Conservation (phyloP, 2,329 filamentous ascomycete genomes). For the Pseudocercospora fijiensis region DNA sequence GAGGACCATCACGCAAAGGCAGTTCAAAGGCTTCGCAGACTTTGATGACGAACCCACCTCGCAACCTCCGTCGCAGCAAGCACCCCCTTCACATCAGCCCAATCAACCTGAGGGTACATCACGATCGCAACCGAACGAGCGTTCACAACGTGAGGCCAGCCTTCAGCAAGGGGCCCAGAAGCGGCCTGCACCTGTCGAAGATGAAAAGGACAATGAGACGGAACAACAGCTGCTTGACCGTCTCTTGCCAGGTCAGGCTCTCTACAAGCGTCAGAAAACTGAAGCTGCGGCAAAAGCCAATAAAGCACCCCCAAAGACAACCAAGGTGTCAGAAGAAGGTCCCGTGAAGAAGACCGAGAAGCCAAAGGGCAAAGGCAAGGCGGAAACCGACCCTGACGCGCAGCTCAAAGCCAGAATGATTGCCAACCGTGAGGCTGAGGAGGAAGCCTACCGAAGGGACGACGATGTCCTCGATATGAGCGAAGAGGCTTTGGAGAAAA, state of each 20-base stretch:
- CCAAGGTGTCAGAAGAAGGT: background rate
- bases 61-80: conserved; percentile 25
- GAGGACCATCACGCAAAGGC: conserved; percentile 39
- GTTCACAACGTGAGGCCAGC: conserved; percentile 9
- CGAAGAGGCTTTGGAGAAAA: conserved; percentile 70
- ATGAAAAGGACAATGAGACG: conserved; percentile 25
- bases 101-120: conserved; percentile 27
- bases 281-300: conserved; percentile 44
- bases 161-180: conserved; percentile 31
- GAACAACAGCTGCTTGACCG: conserved; percentile 61
- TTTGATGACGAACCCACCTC: conserved; percentile 38
- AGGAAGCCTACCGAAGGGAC: conserved; percentile 59
- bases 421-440: conserved; percentile 52
- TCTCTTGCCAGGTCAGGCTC: conserved; percentile 73
- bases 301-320: conserved; percentile 6
- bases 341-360: conserved; percentile 27
- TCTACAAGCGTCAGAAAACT: conserved; percentile 74
- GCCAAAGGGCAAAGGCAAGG: conserved; percentile 46
- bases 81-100: conserved; percentile 20
- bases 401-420: conserved; percentile 67
- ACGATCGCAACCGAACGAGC: conserved; percentile 26
- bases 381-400: conserved; percentile 55
- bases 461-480: conserved; percentile 71
- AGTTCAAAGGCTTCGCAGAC: conserved; percentile 60
- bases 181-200: conserved; percentile 30